These are phyloP conservation scores for Bruguiera sexangula DNA, from an alignment of 345 rosid species.

Conservation along the genomic window DNA sequence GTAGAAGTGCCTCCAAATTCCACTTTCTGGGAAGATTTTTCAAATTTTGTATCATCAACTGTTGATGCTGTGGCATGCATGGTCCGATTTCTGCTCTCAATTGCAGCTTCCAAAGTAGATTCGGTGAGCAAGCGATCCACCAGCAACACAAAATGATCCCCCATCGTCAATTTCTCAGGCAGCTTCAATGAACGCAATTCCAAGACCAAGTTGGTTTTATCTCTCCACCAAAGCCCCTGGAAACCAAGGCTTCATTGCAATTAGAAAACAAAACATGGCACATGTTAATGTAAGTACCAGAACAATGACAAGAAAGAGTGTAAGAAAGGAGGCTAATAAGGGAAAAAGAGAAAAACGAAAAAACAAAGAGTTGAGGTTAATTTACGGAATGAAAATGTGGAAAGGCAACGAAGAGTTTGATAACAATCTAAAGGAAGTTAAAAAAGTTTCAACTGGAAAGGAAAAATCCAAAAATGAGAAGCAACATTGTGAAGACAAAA, in stretches of 20 bases:
- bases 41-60: constrained; percentile 30
- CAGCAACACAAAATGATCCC: constrained; percentile 88
- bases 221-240: constrained; percentile 23
- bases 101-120: constrained; percentile 75
- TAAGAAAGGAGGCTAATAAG: too few species aligned
- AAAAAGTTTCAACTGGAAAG: too few species aligned
- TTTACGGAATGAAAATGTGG: too few species aligned
- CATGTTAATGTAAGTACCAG: too few species aligned
- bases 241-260: constrained; percentile 5
- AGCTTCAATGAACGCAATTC: constrained; percentile 11
- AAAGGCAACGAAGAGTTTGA: not conserved
- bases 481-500: constrained; percentile 1
- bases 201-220: constrained; percentile 7
- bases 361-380: not conserved
- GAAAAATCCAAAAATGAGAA: not conserved
- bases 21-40: constrained; percentile 24
- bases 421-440: not conserved
- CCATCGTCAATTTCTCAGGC: constrained; percentile 46
- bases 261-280: constrained; percentile 1
- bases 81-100: constrained; percentile 59
- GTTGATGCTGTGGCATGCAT: constrained; percentile 37
- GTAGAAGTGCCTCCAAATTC: constrained; percentile 46
- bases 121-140: constrained; percentile 87
- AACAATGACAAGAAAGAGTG: too few species aligned
- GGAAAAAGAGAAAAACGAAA: not conserved